These are phyloP conservation scores for Penicillium sp. DNA, from an alignment of 2,329 filamentous ascomycete genomes.

Conservation along the genomic window DNA sequence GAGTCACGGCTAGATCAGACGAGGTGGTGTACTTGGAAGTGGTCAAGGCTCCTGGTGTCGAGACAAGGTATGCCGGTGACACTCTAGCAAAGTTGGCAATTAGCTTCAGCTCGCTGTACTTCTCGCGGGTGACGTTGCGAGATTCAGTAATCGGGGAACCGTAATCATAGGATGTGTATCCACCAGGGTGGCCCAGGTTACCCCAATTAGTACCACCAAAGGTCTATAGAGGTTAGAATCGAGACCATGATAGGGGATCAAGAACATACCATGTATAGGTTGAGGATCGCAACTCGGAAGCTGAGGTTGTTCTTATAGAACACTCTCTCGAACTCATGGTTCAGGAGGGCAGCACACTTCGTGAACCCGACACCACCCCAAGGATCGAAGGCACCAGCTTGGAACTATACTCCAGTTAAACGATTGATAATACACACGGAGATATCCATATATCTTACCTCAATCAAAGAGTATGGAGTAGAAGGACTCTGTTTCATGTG, in stretches of 20 bases:
- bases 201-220: slow-evolving; percentile 80
- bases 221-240: slow-evolving; percentile 35
- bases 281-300: slow-evolving; percentile 59
- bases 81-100: slow-evolving; percentile 66
- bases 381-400: slow-evolving; percentile 63
- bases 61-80: slow-evolving; percentile 60
- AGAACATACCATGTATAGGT: slow-evolving; percentile 60
- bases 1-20: slow-evolving; percentile 51
- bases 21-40: slow-evolving; percentile 44
- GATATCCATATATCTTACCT: slow-evolving; percentile 33
- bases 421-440: background rate
- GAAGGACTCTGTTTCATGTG: slow-evolving; percentile 55
- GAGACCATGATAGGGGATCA: accelerated
- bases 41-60: slow-evolving; percentile 43
- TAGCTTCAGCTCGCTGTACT: slow-evolving; percentile 71
- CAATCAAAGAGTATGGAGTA: slow-evolving; percentile 57
- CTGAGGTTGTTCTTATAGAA: slow-evolving; percentile 70
- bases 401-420: slow-evolving; percentile 43
- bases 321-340: slow-evolving; percentile 65
- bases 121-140: slow-evolving; percentile 59
- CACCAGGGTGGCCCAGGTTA: slow-evolving; percentile 61
- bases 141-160: slow-evolving; percentile 60
- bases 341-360: slow-evolving; percentile 56
- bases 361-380: slow-evolving; percentile 66
- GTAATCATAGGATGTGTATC: slow-evolving; percentile 56